Percentiles rank a stretch among this genome's conserved stretches.
phyloP scores from a whole-genome alignment of 441 rosid species.

The Erodium chrysanthum region DNA sequence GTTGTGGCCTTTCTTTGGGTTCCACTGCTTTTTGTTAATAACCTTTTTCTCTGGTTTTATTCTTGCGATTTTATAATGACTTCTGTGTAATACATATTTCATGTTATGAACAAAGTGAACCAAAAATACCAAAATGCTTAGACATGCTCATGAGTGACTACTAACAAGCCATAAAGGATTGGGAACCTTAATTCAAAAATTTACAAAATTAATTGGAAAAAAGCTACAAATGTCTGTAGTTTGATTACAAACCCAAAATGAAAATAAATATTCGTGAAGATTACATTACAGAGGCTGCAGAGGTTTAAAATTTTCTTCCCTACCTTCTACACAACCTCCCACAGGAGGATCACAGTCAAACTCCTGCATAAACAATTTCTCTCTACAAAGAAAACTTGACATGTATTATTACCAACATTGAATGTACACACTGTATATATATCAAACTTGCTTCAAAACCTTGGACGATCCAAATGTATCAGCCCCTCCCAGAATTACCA shows the following conservation, averaged over 20 bases:
- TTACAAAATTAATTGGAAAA: neutral
- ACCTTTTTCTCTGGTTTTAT: too few species aligned
- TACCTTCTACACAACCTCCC: neutral
- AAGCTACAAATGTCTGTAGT: neutral
- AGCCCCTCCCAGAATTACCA: conserved; percentile 55
- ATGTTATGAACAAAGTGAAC: too few species aligned
- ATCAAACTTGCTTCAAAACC: conserved; percentile 24
- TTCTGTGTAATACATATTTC: too few species aligned
- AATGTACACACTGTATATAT: conserved; percentile 32
- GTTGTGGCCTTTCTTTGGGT: too few species aligned
- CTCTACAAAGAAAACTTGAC: neutral
- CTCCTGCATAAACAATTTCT: neutral
- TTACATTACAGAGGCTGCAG: neutral
- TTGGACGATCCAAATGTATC: conserved; percentile 24
- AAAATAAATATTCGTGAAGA: neutral
- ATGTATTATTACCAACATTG: neutral
- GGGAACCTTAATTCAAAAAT: neutral
- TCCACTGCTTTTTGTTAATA: too few species aligned
- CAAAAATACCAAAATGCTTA: too few species aligned
- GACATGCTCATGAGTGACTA: neutral
- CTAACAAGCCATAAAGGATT: neutral
- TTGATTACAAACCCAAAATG: neutral
- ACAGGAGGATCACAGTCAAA: neutral
- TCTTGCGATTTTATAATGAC: too few species aligned
- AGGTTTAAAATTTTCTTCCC: neutral